Evolutionary conservation across 768 basidiomycete genomes (phyloP).

Genomic region (Tricholoma saponaceum): DNA sequence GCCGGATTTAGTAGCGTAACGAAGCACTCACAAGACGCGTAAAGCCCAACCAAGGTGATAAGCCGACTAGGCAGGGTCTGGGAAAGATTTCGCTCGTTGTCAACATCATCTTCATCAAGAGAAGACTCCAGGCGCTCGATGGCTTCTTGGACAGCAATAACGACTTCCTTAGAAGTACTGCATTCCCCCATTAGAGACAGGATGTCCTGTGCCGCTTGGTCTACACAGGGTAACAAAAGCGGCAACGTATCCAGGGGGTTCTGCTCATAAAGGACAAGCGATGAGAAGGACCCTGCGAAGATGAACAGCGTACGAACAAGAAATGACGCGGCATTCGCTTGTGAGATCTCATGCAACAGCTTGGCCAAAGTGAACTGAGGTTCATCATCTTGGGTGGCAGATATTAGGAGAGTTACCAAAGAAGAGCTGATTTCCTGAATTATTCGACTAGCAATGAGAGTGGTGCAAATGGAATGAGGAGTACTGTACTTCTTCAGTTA

Average conservation of each 20-base stretch:
- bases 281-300: not conserved
- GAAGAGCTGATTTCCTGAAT: constrained; percentile 23
- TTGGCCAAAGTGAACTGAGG: constrained; percentile 25
- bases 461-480: not conserved
- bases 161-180: constrained; percentile 40
- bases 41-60: constrained; percentile 33
- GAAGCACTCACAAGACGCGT: constrained; percentile 31
- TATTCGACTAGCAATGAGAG: not conserved
- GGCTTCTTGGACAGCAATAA: constrained; percentile 43
- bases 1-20: not conserved
- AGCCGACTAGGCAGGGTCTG: constrained; percentile 25
- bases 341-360: constrained; percentile 25
- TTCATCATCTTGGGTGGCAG: constrained; percentile 28
- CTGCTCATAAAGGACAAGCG: constrained; percentile 20
- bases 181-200: constrained; percentile 36
- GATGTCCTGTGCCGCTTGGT: constrained; percentile 35
- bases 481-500: not conserved
- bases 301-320: constrained; percentile 12
- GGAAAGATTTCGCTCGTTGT: constrained; percentile 19
- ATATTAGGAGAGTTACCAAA: constrained; percentile 31
- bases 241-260: constrained; percentile 43
- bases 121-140: constrained; percentile 31
- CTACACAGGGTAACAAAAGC: constrained; percentile 31
- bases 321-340: constrained; percentile 18
- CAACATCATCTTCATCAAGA: constrained; percentile 17